Evolutionary conservation across 331 rosid genomes (phyloP), one percentile per base, ranked within the genome.

Genomic region (Malus hybrid): DNA sequence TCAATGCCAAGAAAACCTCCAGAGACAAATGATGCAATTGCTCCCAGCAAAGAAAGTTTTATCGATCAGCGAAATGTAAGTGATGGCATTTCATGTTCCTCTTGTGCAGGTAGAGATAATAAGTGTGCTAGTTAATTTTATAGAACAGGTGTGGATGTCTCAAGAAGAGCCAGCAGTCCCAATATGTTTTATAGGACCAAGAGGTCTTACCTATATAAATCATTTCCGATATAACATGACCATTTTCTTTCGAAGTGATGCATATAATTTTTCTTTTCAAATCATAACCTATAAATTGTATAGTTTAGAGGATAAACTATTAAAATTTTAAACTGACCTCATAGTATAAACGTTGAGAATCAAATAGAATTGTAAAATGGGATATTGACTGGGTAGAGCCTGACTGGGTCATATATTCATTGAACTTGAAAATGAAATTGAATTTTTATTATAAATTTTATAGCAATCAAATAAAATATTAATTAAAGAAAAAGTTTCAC

Each of bases 1-100:
- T 58, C 44, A 36, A 82, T 70, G 77, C 70, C 79, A 72, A 79
- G 73, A 32, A 58, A 72, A 63, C 76, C 62, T 20, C 73, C 75
- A 73, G 75, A 53, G 82, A 53, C 55, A 50, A 64, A 79, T 71
- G 82, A 76, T 52, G 70, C 68, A 57, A 24, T 19, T 61, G 6
- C 56, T 19, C 33, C 78, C 33, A 70, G 65, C 50, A 71, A 78
- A 74, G 81, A 58, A 52, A 28, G 81, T 66, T 52, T 82, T 68
- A 71, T 71, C 8, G 75, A 81, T 74, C 76, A 76, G 66, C 78
- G 75, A 79, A 93, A 83, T 83, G 98, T 93, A 81, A 91, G 88
- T 53, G 24, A 73, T 16, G 20, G 44, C 71, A 19, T 79, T 81
- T 77, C 65, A 19, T 55, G 66, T 48, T 73, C 53, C 60, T 72